These are phyloP conservation scores for Entonaema liquescens DNA, from an alignment of 495 filamentous ascomycete species.

Conservation along the genomic window DNA sequence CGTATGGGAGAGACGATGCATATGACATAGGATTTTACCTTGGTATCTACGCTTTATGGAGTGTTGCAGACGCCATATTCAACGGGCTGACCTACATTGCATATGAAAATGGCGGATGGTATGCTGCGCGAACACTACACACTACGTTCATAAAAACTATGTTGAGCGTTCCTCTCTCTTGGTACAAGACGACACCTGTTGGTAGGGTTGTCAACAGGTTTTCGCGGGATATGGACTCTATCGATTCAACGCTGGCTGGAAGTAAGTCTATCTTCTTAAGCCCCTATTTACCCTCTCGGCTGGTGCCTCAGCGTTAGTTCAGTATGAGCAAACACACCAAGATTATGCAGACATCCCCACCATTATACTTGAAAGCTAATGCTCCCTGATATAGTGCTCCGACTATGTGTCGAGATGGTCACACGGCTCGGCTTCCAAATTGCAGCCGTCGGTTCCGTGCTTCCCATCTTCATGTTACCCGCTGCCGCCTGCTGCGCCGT, in stretches of 20 bases:
- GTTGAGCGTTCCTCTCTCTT: constrained; percentile 60
- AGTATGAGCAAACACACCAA: neutral
- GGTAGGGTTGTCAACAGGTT: constrained; percentile 68
- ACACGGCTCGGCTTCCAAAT: constrained; percentile 54
- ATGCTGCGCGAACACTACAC: constrained; percentile 57
- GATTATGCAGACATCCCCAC: neutral
- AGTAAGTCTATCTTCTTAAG: constrained; percentile 31
- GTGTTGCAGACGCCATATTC: constrained; percentile 46
- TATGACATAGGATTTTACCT: constrained; percentile 50
- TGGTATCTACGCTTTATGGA: constrained; percentile 48
- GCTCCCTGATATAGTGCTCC: constrained; percentile 41
- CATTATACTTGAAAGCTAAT: constrained; percentile 1
- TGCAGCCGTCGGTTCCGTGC: constrained; percentile 57
- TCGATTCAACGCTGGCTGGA: constrained; percentile 50
- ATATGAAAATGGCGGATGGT: constrained; percentile 55
- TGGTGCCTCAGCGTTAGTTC: neutral
- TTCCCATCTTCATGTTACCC: constrained; percentile 60
- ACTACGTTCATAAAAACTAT: constrained; percentile 54
- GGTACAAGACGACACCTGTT: constrained; percentile 64
- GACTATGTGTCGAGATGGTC: constrained; percentile 50
- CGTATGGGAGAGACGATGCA: constrained; percentile 47
- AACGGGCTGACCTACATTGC: constrained; percentile 44
- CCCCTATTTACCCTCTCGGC: neutral
- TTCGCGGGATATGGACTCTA: constrained; percentile 58
- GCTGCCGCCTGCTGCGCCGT: constrained; percentile 52